phyloP scores from a whole-genome alignment of 139 green algal species.

The Chlorella sp. region DNA sequence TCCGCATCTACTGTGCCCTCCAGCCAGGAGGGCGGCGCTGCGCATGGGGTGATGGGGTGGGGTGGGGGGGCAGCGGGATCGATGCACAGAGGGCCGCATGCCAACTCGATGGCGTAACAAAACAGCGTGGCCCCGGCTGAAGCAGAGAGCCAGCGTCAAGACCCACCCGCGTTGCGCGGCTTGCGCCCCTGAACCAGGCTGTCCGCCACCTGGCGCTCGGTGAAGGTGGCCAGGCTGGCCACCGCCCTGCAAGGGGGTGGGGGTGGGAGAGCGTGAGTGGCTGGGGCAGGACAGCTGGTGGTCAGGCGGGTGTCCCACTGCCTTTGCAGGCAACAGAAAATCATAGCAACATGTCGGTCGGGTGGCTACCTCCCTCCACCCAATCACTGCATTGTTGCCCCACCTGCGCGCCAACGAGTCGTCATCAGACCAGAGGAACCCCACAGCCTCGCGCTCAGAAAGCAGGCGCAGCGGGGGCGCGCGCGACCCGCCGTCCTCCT shows the following conservation, averaged over 20 bases:
- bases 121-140: no score
- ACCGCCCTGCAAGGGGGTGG: not conserved
- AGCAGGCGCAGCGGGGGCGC: constrained; percentile 67
- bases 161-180: constrained; percentile 24
- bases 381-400: no score
- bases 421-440: constrained; percentile 70
- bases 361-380: no score
- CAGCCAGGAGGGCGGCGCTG: constrained; percentile 21
- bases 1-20: not conserved
- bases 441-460: constrained; percentile 58
- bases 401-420: constrained; percentile 60
- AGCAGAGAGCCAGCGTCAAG: no score
- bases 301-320: no score
- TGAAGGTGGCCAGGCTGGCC: constrained; percentile 6
- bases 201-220: not conserved
- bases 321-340: no score
- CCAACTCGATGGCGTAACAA: no score
- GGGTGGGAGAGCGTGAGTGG: no score
- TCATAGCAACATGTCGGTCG: no score
- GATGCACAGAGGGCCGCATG: no score
- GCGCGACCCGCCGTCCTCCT: constrained; percentile 7
- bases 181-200: not conserved
- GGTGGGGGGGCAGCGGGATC: no score
- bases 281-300: not conserved
- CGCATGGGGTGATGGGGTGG: not conserved